Base-by-base conservation (phyloP, 2,329 filamentous ascomycete genomes). In the Decorospora gaudefroyi region DNA sequence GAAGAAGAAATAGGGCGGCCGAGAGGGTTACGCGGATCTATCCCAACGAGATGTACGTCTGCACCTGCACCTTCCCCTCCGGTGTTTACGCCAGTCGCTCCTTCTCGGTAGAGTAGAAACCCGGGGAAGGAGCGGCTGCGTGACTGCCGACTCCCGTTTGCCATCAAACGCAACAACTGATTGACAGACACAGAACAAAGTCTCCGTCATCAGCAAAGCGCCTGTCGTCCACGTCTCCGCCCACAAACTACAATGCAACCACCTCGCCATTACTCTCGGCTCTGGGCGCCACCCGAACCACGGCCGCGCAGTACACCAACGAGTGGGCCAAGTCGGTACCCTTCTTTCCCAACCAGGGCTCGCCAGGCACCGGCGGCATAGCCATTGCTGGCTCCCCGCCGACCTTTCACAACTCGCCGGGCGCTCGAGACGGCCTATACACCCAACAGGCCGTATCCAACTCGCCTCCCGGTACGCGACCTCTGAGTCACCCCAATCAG, bases 261-360 rank as follows among this genome's bases (percentile, higher is more conserved):
- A 68, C 66, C 19, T 70, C 70, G 12, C 69, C 70, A 12, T 62
- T 71, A 25, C 58, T 71, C 38, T 67, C 68, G 51, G 70, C 68
- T 42, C 59, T 72, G 42, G 67, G 67, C 46, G 65, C 67, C 51
- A 69, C 66, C 26, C 64, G 67, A 47, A 61, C 52, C 28, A 57
- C 67, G 12, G 64, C 68, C 27, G 62, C 66, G 9, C 68, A 71
- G 21, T 70, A 71, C 53, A 71, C 69, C 26, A 71, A 66, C 55
- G 74, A 76, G 67, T 76, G 74, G 74, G 72, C 74, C 43, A 74
- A 72, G 68, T 73, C 65, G 21, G 66, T 69, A 28, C 72, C 58
- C 19, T 71, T 61, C 68, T 72, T 72, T 64, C 68, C 54, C 56
- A 70, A 66, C 65, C 73, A 65, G 58, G 70, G 52, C 47, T 68